Percentiles rank a stretch among this genome's conserved stretches.
phyloP scores from a whole-genome alignment of 495 filamentous ascomycete genomes.

The Penicillium lagena region DNA sequence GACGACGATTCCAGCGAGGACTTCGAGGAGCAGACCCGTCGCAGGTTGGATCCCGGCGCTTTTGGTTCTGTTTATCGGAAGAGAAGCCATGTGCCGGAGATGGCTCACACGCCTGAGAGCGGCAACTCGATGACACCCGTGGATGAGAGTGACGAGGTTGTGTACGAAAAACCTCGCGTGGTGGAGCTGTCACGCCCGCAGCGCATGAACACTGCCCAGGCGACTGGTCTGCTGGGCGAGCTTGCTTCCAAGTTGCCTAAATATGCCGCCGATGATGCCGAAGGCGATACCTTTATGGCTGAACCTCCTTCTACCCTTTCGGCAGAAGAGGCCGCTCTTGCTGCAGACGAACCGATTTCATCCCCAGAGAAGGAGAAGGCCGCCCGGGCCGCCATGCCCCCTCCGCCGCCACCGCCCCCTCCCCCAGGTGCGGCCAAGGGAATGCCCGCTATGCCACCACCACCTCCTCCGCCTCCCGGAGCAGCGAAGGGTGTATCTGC shows the following conservation, averaged over 20 bases:
- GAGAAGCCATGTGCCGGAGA: conserved; percentile 44
- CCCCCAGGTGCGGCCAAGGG: conserved; percentile 36
- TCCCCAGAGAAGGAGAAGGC: conserved; percentile 8
- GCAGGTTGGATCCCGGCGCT: conserved; percentile 46
- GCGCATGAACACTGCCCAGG: conserved; percentile 66
- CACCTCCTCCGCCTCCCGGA: conserved; percentile 39
- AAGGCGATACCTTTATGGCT: conserved; percentile 58
- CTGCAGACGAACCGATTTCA: background rate
- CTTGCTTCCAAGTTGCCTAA: conserved; percentile 70
- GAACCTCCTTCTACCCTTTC: background rate
- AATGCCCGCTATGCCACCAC: conserved; percentile 28
- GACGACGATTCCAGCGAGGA: conserved; percentile 39
- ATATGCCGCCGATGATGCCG: conserved; percentile 60
- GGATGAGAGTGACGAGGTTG: conserved; percentile 37
- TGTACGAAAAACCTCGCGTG: conserved; percentile 62
- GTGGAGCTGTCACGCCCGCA: conserved; percentile 60
- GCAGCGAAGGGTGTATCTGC: conserved; percentile 27
- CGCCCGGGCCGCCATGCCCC: conserved; percentile 32
- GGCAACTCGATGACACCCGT: conserved; percentile 24
- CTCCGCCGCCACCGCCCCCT: conserved; percentile 38
- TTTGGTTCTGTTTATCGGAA: conserved; percentile 62
- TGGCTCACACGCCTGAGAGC: conserved; percentile 34
- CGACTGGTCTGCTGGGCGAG: conserved; percentile 71
- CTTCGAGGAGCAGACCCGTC: conserved; percentile 44
- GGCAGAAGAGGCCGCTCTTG: background rate